These are phyloP conservation scores for Corymbia calophylla DNA, from an alignment of 441 rosid species.

Conservation along the genomic window DNA sequence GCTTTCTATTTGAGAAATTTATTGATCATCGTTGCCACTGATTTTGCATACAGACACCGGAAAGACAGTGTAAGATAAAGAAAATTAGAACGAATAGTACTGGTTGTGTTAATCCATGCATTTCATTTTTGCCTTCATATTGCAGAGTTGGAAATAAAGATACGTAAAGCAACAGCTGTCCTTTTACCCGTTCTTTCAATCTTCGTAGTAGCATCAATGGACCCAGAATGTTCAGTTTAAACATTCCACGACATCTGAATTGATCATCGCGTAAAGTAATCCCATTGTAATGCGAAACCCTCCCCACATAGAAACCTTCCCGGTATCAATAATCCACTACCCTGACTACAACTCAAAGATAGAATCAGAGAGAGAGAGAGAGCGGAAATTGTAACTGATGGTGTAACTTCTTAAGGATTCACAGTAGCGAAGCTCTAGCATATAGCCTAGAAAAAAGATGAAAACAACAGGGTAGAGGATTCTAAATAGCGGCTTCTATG, in stretches of 20 bases:
- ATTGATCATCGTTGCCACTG: background rate
- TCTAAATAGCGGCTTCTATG: background rate
- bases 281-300: background rate
- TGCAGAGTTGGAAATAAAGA: background rate
- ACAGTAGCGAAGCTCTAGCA: background rate
- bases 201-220: background rate
- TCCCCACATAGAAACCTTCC: background rate
- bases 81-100: background rate
- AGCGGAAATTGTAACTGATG: background rate
- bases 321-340: background rate
- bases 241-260: background rate
- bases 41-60: background rate
- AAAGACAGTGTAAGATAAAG: background rate
- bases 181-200: background rate
- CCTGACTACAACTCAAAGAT: background rate
- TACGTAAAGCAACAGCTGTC: background rate
- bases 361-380: background rate
- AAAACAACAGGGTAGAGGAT: background rate
- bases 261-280: background rate
- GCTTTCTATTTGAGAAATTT: background rate
- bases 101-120: background rate
- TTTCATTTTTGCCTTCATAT: background rate
- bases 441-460: background rate
- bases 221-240: background rate
- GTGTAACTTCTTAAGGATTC: background rate